Evolutionary conservation across 202 grass and related monocot species (phyloP), one percentile per base, ranked within the genome.

Genomic region (Zizania palustris): DNA sequence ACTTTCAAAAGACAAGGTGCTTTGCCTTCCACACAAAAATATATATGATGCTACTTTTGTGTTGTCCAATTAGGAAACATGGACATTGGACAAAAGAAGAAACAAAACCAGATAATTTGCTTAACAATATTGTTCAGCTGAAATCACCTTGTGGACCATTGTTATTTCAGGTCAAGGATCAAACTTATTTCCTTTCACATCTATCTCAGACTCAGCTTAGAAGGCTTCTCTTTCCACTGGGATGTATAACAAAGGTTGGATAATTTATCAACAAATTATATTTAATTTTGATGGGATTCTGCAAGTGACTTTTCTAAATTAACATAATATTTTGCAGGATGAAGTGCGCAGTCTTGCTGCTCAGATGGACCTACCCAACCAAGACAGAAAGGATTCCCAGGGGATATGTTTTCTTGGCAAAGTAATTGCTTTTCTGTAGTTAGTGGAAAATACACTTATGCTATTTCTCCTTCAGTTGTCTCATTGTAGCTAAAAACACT

Each of bases 361-460:
- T 80, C 34, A 82, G 74, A 79, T 99, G 96, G 74, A 65, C 56
- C 87, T 99, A 60, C 96, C 91, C 61, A 99, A 95, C 81, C 93
- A 89, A 84, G 68, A 77, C 59, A 88, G 96, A 65, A 99, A 95
- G 77, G 92, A 99, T 63, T 96, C 96, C 3, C 96, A 99, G 68
- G 92, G 92, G 62, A 96, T 99, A 88, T 99, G 92, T 69, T 99
- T 96, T 79, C 89, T 99, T 64, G 96, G 89, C 60, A 96, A 99
- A 85, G 96, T 91, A 83, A 82, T 61, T 55, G 53, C 6, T 67
- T 51, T 44, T 38, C 42, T 1, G 1, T 83, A 74, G 12, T 73
- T 42, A 44, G 65, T 69, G 44, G 35, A 51, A 57, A 86, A 56
- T 74, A 69, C 33, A 50, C 39, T 28, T 28, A 28, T 28, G 28